Base-by-base conservation (phyloP, 352 stramenopile genomes). In the Plasmopara halstedii region DNA sequence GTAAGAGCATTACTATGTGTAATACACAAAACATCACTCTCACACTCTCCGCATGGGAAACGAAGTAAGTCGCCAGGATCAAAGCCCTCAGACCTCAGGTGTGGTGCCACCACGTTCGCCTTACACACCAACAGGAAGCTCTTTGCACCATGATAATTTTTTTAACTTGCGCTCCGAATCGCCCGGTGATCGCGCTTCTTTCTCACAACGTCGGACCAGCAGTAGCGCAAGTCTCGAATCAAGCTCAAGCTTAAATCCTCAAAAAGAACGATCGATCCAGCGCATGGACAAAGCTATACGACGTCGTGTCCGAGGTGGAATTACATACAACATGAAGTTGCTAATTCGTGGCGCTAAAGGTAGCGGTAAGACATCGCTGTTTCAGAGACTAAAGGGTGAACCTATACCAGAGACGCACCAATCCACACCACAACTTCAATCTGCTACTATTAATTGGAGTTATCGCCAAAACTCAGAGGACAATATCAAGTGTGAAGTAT, bases 251-350 rank as follows among this genome's bases (percentile, higher is more conserved):
- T 27, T 35, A 49, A 65, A 62, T 39, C 42, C 46, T 26, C 46
- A 49, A 14, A 64, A 86, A 19, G 71, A 85, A 23, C 62, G 66
- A 23, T 74, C 66, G 31, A 91, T 88, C 57, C 76, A 87, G 56
- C 72, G 72, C 59, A 91, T 91, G 79, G 76, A 91, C 53, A 83
- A 76, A 42, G 66, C 70, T 14, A 91, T 94, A 50, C 74, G 83
- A 21, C 75, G 70, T 44, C 77, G 80, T 50, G 73, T 92, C n/a
- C 60, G 83, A 19, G 85, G 67, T 20, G 78, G 72, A 48, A 73
- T 89, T 53, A 93, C 72, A 49, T 95, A 95, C 71, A 96, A 96
- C 63, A 94, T 96, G 82, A 95, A 95, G 69, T 67, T 96, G 29
- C 54, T 95, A 35, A 61, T 96, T 20, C 75, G 84, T 22, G 85